A percentile compares a stretch with the other conserved stretches of the same genome.
Conservation (phyloP, 2,329 filamentous ascomycete genomes). For the Arthrobotrys sphaeroides region DNA sequence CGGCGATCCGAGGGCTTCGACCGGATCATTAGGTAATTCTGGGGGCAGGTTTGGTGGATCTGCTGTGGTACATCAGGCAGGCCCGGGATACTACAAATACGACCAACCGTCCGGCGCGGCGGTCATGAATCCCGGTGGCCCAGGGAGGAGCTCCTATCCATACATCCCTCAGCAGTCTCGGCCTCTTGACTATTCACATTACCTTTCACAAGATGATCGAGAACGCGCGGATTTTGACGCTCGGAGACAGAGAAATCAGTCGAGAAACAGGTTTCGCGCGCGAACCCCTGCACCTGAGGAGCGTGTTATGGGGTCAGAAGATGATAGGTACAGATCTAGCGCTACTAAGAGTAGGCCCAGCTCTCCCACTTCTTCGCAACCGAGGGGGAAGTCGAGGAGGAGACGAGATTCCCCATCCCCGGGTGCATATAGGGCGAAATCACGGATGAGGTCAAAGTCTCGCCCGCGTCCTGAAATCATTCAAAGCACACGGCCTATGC, state of each 20-base stretch:
- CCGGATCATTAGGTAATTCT: conserved; percentile 32
- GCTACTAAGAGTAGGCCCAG: conserved; percentile 24
- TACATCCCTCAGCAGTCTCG: conserved; percentile 19
- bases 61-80: conserved; percentile 17
- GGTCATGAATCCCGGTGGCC: conserved; percentile 6
- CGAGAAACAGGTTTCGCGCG: conserved; percentile 25
- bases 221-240: conserved; percentile 30
- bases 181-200: conserved; percentile 22
- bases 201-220: conserved; percentile 15
- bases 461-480: conserved; percentile 42
- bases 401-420: conserved; percentile 35
- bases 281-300: conserved; percentile 37
- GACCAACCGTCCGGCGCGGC: conserved; percentile 15
- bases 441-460: conserved; percentile 39
- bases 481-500: conserved; percentile 1
- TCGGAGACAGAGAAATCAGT: conserved; percentile 14
- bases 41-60: conserved; percentile 16
- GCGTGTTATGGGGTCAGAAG: conserved; percentile 1
- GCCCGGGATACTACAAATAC: conserved; percentile 18
- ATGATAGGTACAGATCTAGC: conserved; percentile 25
- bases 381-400: conserved; percentile 32
- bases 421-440: conserved; percentile 26
- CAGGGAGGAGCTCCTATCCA: neutral
- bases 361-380: conserved; percentile 30
- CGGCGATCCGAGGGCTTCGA: conserved; percentile 32